phyloP scores from a whole-genome alignment of 1,284 basidiomycete species.

The Sutorius eximius region DNA sequence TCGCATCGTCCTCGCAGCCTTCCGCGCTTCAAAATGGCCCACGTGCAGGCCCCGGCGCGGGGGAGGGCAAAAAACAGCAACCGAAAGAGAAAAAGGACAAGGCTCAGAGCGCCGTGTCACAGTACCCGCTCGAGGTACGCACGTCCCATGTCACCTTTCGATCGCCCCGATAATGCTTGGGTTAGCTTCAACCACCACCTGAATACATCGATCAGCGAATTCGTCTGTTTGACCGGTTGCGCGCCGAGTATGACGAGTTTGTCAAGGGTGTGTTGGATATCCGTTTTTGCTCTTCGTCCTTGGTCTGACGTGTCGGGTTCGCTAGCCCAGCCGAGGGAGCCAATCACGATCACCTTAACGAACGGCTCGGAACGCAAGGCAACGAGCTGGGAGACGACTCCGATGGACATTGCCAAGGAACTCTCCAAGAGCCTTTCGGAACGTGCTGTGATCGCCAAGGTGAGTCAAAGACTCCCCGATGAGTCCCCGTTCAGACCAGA shows the following conservation, averaged over 20 bases:
- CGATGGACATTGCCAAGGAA: conserved; percentile 87
- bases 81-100: conserved; percentile 56
- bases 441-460: conserved; percentile 92
- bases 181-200: conserved; percentile 79
- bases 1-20: conserved; percentile 41
- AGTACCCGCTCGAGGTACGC: conserved; percentile 62
- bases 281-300: neutral
- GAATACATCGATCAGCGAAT: conserved; percentile 89
- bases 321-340: conserved; percentile 80
- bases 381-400: conserved; percentile 95
- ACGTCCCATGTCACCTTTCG: neutral
- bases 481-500: neutral
- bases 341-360: conserved; percentile 84
- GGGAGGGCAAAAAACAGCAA: conserved; percentile 40
- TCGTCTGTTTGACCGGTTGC: conserved; percentile 88
- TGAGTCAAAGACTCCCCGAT: conserved; percentile 18
- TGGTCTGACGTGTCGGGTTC: neutral
- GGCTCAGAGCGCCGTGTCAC: conserved; percentile 39
- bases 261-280: conserved; percentile 58
- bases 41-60: conserved; percentile 18
- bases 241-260: conserved; percentile 82
- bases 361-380: conserved; percentile 86
- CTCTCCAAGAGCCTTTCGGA: conserved; percentile 90
- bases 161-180: neutral
- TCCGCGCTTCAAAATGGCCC: conserved; percentile 36